A percentile compares a stretch with the other conserved stretches of the same genome.
phyloP scores from a whole-genome alignment of 305 asterid genomes.

The Coffea humblotiana region DNA sequence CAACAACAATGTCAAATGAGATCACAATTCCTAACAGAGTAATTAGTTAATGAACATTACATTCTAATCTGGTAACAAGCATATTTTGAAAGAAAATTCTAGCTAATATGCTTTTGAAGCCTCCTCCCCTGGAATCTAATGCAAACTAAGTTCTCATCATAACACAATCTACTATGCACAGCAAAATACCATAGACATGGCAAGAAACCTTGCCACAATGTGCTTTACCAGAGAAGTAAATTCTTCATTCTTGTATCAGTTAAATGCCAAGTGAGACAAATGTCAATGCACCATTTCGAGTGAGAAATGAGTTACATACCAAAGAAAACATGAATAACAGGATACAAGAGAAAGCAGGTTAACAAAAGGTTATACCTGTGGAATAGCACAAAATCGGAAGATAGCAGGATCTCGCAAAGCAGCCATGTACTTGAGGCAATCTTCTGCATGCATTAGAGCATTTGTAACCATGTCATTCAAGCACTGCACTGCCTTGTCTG shows the following conservation, averaged over 20 bases:
- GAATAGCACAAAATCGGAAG: slow-evolving; percentile 94
- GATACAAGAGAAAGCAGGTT: not conserved
- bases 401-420: slow-evolving; percentile 75
- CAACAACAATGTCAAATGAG: slow-evolving; percentile 21
- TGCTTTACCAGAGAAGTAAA: not conserved
- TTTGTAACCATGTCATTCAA: slow-evolving; percentile 96
- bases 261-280: not conserved
- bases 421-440: slow-evolving; percentile 73
- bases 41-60: not conserved
- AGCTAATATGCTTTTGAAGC: not conserved
- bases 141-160: not conserved
- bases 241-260: not conserved
- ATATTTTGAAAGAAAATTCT: not conserved
- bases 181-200: not conserved
- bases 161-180: not conserved
- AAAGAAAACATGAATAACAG: slow-evolving; percentile 1
- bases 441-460: slow-evolving; percentile 80
- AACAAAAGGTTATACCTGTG: slow-evolving; percentile 61
- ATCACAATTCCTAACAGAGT: slow-evolving; percentile 10
- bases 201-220: not conserved
- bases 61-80: not conserved
- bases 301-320: not conserved
- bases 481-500: slow-evolving; percentile 93
- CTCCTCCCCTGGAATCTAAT: not conserved
- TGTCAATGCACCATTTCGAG: not conserved